Base-by-base conservation (phyloP, 441 rosid genomes). In the Bruguiera hainesii region DNA sequence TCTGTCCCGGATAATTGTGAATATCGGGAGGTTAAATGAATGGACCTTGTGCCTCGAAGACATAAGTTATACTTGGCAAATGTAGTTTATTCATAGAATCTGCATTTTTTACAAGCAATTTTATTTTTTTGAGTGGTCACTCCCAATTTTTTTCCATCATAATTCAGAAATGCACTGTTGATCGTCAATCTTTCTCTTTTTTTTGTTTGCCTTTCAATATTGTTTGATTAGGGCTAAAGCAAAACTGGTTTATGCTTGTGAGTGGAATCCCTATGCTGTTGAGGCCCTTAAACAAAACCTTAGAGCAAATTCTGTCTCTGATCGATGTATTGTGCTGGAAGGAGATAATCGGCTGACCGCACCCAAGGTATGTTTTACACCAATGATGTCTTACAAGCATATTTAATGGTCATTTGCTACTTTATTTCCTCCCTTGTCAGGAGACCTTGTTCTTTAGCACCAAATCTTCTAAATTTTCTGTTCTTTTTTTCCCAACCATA, bases 201-300 rank as follows among this genome's bases (percentile, higher is more conserved):
- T 66, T 67, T 30, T 60, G 42, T 63, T 58, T 62, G 58, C 37
- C 37, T 61, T 23, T 31, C 29, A 33, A 61, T 62, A 23, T 68
- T 46, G 69, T 15, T 68, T 75, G 67, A 73, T 71, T 73, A 94
- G 99, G 89, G 97, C 97, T 67, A 80, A 82, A 77, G 99, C 97
- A 68, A 88, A 80, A 77, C 61, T 84, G 60, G 98, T 89, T 58
- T 91, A 86, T 85, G 94, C 99, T 72, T 89, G 98, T 77, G 99
- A 94, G 76, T 91, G 97, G 99, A 94, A 94, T 80, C 91, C 83
- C 39, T 86, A 84, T 84, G 98, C 98, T 65, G 74, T 89, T 70
- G 93, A 86, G 80, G 98, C 98, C 1, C 93, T 94, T 55, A 76
- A 76, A 63, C 82, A 55, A 61, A 94, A 91, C 66, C 83, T 94